Percentiles rank a stretch among this genome's conserved stretches.
phyloP scores from a whole-genome alignment of 2,329 filamentous ascomycete genomes.

The Fonsecaea multimorphosa region DNA sequence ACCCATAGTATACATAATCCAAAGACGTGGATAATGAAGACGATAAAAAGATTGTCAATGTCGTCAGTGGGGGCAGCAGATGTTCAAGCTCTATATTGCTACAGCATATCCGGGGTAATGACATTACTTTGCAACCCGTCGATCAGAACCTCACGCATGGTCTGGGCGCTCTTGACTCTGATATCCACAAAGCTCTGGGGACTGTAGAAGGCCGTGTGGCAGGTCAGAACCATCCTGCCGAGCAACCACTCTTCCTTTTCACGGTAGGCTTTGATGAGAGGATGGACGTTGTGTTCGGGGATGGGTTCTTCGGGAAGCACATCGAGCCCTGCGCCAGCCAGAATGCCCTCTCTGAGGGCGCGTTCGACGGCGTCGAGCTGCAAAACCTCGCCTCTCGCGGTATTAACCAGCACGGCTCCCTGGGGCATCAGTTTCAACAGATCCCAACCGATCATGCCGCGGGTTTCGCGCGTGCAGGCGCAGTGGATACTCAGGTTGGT shows the following conservation, averaged over 20 bases:
- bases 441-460: conserved; percentile 64
- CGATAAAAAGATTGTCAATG: not conserved
- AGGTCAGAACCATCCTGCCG: conserved; percentile 36
- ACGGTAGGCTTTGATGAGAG: conserved; percentile 37
- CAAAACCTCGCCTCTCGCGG: conserved; percentile 69
- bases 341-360: conserved; percentile 33
- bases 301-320: conserved; percentile 38
- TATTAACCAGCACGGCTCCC: conserved; percentile 69
- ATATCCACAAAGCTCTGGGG: conserved; percentile 39
- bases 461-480: conserved; percentile 65
- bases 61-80: not conserved
- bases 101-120: conserved; percentile 38
- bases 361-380: conserved; percentile 61
- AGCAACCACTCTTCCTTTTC: conserved; percentile 35
- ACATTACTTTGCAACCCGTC: conserved; percentile 36
- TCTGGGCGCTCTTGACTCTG: conserved; percentile 35
- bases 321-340: conserved; percentile 36
- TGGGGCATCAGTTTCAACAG: conserved; percentile 63
- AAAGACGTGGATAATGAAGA: not conserved
- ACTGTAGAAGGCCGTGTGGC: conserved; percentile 39
- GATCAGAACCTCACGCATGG: conserved; percentile 38
- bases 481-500: conserved; percentile 72
- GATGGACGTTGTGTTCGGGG: conserved; percentile 34
- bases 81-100: conserved; percentile 2
- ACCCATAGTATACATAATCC: not conserved